Evolutionary conservation across 2,329 filamentous ascomycete species (phyloP), one percentile per base, ranked within the genome.

Genomic region (Botrytis porri): DNA sequence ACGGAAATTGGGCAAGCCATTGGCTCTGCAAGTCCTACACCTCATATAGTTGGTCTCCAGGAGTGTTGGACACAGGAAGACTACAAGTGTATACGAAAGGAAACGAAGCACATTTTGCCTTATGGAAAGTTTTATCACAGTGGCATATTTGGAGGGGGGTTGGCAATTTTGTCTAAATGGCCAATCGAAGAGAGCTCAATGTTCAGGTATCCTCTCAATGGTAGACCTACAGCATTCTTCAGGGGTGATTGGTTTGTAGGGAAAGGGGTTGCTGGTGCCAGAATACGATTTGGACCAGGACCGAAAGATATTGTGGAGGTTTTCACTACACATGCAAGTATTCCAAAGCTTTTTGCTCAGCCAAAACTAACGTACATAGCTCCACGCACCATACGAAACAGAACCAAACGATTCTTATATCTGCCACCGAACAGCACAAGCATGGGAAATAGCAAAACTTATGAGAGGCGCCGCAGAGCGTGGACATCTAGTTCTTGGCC

Each of bases 161-260:
- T 99, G 60, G 96, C 90, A 72, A 96, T 98, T 76, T 85, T 98
- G 65, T 97, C 93, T 65, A 88, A 90, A 86, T 98, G 94, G 94
- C 95, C 95, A 35, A 94, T 99, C 76, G 91, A 93, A 79, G 93
- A 97, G 84, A 95, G 91, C 82, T 90, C 87, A 79, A 97, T 98
- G 94, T 87, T 89, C 77, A 87, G 86, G 5, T 99, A 98, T 81
- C 90, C 94, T n/a, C 87, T 99, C 70, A 98, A 97, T 81, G 96
- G 96, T 29, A 88, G 95, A 29, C 96, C 96, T 9, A 95, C 94
- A 16, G 95, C 95, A 7, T 97, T 98, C 83, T 98, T 92, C 84
- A 87, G 95, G 74, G 96, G 96, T 18, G 95, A 98, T 82, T 98
- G 95, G 94, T 98, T 90, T 80, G 95, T 98, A 16, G 96, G 96